These are phyloP conservation scores for Lagerstroemia speciosa DNA, from an alignment of 345 rosid species.

Conservation along the genomic window DNA sequence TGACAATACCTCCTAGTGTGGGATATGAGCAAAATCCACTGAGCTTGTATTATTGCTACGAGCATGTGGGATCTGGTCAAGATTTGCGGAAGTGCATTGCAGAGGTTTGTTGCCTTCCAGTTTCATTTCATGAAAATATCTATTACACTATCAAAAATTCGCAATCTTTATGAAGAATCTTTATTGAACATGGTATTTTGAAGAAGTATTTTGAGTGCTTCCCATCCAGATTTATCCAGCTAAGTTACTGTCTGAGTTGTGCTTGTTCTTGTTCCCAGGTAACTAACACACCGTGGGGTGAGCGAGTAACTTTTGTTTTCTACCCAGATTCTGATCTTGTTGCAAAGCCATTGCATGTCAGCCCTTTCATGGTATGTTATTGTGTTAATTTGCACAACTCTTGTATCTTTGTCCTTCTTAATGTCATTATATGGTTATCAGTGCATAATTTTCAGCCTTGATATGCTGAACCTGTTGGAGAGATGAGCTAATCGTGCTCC, in stretches of 20 bases:
- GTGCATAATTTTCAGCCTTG: background rate
- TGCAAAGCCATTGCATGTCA: slow-evolving; percentile 86
- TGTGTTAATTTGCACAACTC: background rate
- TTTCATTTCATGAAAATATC: background rate
- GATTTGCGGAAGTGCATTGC: slow-evolving; percentile 71
- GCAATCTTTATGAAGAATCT: background rate
- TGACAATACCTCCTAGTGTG: slow-evolving; percentile 86
- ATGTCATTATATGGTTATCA: background rate
- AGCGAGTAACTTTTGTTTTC: slow-evolving; percentile 70
- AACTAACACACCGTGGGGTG: slow-evolving; percentile 96
- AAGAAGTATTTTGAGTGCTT: background rate
- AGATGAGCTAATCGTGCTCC: background rate
- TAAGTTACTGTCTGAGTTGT: background rate
- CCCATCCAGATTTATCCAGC: background rate
- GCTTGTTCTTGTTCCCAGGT: slow-evolving; percentile 36
- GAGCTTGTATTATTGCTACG: slow-evolving; percentile 84
- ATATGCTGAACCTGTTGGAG: too few relatives aligned
- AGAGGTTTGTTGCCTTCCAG: slow-evolving; percentile 35
- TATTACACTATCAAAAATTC: background rate
- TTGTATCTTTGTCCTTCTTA: background rate
- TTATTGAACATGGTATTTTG: background rate
- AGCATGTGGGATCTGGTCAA: slow-evolving; percentile 26
- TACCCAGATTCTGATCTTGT: slow-evolving; percentile 69
- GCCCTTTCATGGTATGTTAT: slow-evolving; percentile 82
- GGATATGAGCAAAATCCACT: slow-evolving; percentile 88